Percentiles rank a stretch among this genome's conserved stretches.
These are phyloP conservation scores for Cutaneotrichosporon sp. DNA, from an alignment of 1,284 basidiomycete genomes.

Conservation along the genomic window DNA sequence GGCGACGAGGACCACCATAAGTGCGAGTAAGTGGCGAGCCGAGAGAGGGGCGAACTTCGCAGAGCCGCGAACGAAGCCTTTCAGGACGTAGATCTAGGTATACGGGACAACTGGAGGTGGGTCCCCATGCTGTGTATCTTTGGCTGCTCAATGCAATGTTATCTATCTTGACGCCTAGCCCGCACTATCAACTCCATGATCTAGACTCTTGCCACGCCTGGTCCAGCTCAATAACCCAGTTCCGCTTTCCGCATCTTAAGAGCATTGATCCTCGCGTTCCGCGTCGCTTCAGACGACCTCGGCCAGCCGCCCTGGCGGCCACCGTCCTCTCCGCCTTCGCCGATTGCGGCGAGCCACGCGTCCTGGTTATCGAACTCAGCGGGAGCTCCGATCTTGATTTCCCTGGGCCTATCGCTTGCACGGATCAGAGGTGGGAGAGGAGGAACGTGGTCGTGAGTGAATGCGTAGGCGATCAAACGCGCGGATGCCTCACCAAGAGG, in stretches of 20 bases:
- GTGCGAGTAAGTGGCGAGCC: conserved; percentile 2
- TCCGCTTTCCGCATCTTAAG: conserved; percentile 9
- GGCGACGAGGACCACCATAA: conserved; percentile 6
- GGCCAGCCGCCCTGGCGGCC: conserved; percentile 11
- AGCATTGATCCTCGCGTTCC: conserved; percentile 12
- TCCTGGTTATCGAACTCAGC: conserved; percentile 25
- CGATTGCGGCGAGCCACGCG: conserved; percentile 23
- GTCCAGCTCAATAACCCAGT: conserved; percentile 10
- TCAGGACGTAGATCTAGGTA: neutral
- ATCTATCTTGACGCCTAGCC: neutral
- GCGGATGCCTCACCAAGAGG: conserved; percentile 49
- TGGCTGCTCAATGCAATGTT: neutral
- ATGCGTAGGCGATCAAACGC: conserved; percentile 33
- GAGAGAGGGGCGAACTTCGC: neutral
- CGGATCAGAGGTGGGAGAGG: conserved; percentile 21
- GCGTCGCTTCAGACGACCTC: neutral
- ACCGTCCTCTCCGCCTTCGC: conserved; percentile 20
- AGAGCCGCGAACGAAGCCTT: neutral
- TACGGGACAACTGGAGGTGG: neutral
- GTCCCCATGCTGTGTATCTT: neutral
- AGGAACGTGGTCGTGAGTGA: conserved; percentile 11
- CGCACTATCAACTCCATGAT: neutral
- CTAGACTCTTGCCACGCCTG: no score
- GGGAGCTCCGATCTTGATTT: conserved; percentile 18
- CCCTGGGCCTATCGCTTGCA: conserved; percentile 8